phyloP scores from a whole-genome alignment of 169 alveolate species.

The Plasmodium sp. region DNA sequence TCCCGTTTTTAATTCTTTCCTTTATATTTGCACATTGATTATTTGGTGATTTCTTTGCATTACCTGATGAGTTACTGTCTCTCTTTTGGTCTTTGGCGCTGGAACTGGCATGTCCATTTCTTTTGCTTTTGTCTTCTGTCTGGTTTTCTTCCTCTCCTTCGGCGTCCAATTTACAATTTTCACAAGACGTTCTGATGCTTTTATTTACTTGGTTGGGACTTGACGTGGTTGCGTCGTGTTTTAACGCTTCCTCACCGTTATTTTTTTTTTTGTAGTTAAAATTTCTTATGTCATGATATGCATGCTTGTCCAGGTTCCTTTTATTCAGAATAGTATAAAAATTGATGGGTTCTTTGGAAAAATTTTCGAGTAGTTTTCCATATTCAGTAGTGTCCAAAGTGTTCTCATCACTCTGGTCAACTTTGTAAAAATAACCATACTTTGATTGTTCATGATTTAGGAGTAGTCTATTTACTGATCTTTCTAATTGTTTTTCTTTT shows the following conservation, averaged over 20 bases:
- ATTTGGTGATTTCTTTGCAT: background rate
- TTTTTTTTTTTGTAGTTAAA: slow-evolving; percentile 46
- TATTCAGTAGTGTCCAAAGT: slow-evolving; percentile 61
- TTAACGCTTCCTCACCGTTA: slow-evolving; percentile 1
- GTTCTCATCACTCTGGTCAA: slow-evolving; percentile 58
- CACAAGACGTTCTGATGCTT: slow-evolving; percentile 3
- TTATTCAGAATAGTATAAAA: slow-evolving; percentile 57
- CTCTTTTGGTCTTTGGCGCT: background rate
- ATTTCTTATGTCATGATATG: slow-evolving; percentile 70
- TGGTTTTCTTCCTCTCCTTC: slow-evolving; percentile 9
- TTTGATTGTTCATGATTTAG: slow-evolving; percentile 61
- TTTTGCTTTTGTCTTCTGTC: background rate
- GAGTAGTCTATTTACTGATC: slow-evolving; percentile 60
- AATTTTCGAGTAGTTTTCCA: slow-evolving; percentile 62
- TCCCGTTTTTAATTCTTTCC: background rate
- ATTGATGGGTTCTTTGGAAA: slow-evolving; percentile 57
- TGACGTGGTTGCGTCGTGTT: slow-evolving; percentile 10
- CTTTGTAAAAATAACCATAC: slow-evolving; percentile 61
- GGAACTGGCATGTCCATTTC: background rate
- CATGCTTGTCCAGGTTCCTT: slow-evolving; percentile 61
- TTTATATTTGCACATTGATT: background rate
- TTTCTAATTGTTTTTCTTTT: slow-evolving; percentile 67
- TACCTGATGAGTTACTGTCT: background rate
- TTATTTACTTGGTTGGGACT: slow-evolving; percentile 22
- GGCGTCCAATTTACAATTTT: background rate